Percentiles rank a stretch among this genome's conserved stretches.
phyloP scores from a whole-genome alignment of 2,329 filamentous ascomycete genomes.

The Venturia asperata region DNA sequence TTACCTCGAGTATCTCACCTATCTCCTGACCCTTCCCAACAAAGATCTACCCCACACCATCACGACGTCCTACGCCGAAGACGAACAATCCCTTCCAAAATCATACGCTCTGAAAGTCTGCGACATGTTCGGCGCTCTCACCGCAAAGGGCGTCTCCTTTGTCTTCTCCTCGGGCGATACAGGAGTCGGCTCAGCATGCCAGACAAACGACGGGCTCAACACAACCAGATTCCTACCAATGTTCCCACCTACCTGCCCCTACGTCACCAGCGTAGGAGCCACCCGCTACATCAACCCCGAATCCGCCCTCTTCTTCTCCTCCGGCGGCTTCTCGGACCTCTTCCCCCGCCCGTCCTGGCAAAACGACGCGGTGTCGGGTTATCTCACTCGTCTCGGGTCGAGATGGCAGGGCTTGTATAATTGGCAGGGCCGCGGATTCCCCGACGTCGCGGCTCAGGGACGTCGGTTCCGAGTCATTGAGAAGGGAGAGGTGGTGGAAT shows the following conservation, averaged over 20 bases:
- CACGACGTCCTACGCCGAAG: slow-evolving; percentile 36
- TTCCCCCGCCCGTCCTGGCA: slow-evolving; percentile 27
- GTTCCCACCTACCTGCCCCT: slow-evolving; percentile 43
- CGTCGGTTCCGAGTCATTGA: slow-evolving; percentile 15
- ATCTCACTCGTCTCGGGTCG: neutral
- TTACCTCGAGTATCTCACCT: slow-evolving; percentile 36
- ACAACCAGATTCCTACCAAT: slow-evolving; percentile 38
- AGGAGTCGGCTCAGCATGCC: slow-evolving; percentile 38
- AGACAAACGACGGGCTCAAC: slow-evolving; percentile 41
- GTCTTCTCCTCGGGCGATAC: slow-evolving; percentile 36
- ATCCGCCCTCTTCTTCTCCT: slow-evolving; percentile 8
- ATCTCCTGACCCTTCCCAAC: slow-evolving; percentile 30
- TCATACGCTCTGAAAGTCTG: slow-evolving; percentile 34
- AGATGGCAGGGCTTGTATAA: slow-evolving; percentile 27
- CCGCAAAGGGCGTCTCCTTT: slow-evolving; percentile 35
- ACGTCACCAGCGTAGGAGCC: slow-evolving; percentile 40
- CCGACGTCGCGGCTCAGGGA: slow-evolving; percentile 20
- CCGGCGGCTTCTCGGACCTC: slow-evolving; percentile 38
- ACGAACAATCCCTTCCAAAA: slow-evolving; percentile 34
- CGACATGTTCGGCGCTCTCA: slow-evolving; percentile 35
- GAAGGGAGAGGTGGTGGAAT: neutral
- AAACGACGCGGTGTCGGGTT: slow-evolving; percentile 6
- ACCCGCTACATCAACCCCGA: slow-evolving; percentile 25
- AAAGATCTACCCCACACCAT: slow-evolving; percentile 28
- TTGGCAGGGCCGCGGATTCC: slow-evolving; percentile 18